Base-by-base conservation (phyloP, 2,329 filamentous ascomycete species). In the Trichoderma breve region DNA sequence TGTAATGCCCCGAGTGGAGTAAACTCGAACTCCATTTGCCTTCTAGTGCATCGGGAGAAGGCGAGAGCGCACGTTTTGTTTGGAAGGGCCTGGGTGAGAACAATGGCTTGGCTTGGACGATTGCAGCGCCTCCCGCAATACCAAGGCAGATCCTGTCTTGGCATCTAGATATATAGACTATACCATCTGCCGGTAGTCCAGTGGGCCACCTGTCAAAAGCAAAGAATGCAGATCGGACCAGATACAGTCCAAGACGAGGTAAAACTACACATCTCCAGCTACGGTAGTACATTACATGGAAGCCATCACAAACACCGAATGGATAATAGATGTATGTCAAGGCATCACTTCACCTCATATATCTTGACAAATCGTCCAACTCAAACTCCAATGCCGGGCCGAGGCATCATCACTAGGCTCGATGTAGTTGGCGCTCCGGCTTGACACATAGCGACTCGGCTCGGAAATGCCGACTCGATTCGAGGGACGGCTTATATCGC, bases 401-500 rank as follows among this genome's bases (percentile, higher is more conserved):
- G 21, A 53, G 21, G 21, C 21, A 53, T 53, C 47, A 21, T 53
- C n/a, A 24, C 47, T 53, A 53, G 0, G 47, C 47, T 39, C n/a
- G 18, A 65, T 24, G 24, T n/a, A 8, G 28, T 21, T 53, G 43
- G 28, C 32, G 62, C 28, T 9, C 43, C 43, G 62, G 47, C n/a
- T 24, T 53, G 24, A 53, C 62, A 51, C 28, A 65, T 30, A 34
- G 26, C 43, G n/a, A 11, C 39, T 24, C 39, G 24, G 24, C 34
- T 36, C 65, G 65, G 53, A 34, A 68, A 28, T 39, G 53, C 51
- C 65, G 53, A 43, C 51, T 68, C n/a, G 64, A 68, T 58, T 21
- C 30, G 34, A 39, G 43, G 24, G 8, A 53, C 64, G 64, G 64
- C 30, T 39, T 24, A 39, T 39, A 36, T 67, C 64, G 53, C 51